Evolutionary conservation across 805 yeast genomes (phyloP), one percentile per base, ranked within the genome.

Genomic region (Yamadazyma takamatsuzukensis): DNA sequence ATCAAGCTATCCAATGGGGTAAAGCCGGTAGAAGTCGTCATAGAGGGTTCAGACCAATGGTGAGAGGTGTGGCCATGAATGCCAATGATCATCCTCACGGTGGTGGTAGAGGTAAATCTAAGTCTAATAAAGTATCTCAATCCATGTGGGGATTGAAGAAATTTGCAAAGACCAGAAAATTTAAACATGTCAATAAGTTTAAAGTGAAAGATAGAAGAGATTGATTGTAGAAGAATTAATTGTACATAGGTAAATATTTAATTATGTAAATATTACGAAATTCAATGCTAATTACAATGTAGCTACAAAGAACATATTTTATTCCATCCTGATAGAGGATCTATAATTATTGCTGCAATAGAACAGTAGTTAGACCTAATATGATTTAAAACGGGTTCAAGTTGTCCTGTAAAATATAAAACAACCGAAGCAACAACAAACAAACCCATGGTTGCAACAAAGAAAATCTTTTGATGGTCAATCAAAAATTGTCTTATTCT

Each of bases 81-180:
- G 93, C 93, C 44, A 78, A 80, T 56, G 97, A 93, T 63, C 98
- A 93, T 70, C 98, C 98, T 45, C 89, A 87, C 54, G 98, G 98
- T 72, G 98, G 98, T 81, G 98, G 98, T 68, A 81, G 98, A 74
- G 98, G 98, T 77, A 93, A 93, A 64, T 84, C 95, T 40, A 93
- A 93, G 79, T 86, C 96, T 44, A 89, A 90, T 65, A 90, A 87
- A 68, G 74, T 83, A 39, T 85, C 97, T 13, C 86, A 83, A 70
- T 84, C 96, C 35, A 94, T 94, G 59, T 90, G 97, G 96, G 98
- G 98, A 52, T 81, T 80, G 40, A 90, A 90, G 74, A 94, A 93
- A 60, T 83, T 86, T 36, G 89, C 78, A 69, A 89, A 87, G 76
- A 93, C 97, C 11, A 81, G 98, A 67, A 79, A 82, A 49, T 94